Percentiles rank a stretch among this genome's conserved stretches.
Evolutionary conservation across 164 flowering plant genomes (phyloP).

Genomic region (Houttuynia cordata): DNA sequence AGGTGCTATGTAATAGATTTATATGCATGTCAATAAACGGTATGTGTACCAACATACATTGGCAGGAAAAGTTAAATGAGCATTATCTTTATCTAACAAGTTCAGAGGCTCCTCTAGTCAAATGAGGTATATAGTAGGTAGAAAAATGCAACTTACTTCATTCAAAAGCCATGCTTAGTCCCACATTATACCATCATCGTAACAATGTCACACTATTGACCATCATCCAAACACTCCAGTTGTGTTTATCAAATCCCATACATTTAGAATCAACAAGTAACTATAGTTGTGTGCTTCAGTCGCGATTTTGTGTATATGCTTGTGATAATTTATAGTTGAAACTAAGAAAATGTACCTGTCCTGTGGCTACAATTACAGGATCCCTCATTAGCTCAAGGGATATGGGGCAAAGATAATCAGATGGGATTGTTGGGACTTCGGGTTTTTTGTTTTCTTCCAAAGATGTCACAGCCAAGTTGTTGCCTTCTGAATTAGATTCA

Average conservation of each 20-base stretch:
- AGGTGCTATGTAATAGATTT: too few species aligned
- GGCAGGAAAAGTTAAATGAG: too few species aligned
- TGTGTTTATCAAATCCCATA: background rate
- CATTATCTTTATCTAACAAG: too few species aligned
- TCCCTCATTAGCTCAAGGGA: constrained; percentile 94
- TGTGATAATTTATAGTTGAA: background rate
- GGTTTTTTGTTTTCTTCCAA: constrained; percentile 37
- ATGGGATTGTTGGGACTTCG: constrained; percentile 47
- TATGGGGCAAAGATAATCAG: constrained; percentile 82
- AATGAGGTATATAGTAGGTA: too few species aligned
- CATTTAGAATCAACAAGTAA: background rate
- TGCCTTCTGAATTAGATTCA: constrained; percentile 12
- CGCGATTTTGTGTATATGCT: background rate
- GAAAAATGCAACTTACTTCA: too few species aligned
- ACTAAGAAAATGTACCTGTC: constrained; percentile 49
- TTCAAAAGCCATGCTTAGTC: background rate
- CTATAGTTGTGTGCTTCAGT: background rate
- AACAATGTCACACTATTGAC: background rate
- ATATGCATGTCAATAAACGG: too few species aligned
- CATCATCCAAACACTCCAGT: background rate
- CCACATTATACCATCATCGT: background rate
- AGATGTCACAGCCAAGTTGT: constrained; percentile 14
- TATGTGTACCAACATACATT: too few species aligned
- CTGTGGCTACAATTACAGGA: constrained; percentile 91
- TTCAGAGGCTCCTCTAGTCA: too few species aligned